These are phyloP conservation scores for Phytophthora hybrid DNA, from an alignment of 352 stramenopile species.

Conservation along the genomic window DNA sequence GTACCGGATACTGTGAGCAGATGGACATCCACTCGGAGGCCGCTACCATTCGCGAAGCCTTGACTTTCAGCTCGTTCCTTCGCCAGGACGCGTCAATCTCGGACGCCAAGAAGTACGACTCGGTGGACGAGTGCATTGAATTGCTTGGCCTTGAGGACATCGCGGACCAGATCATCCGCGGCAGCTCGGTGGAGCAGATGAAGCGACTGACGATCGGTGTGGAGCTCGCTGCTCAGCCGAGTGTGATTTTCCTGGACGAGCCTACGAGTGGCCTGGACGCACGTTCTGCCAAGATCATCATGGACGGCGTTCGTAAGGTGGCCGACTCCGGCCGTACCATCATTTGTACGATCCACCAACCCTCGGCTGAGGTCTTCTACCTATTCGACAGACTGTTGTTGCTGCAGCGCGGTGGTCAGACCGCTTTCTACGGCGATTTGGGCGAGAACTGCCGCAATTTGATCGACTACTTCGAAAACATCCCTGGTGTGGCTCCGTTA, in stretches of 20 bases:
- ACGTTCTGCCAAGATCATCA: constrained; percentile 18
- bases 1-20: constrained; percentile 72
- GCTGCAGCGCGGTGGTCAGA: constrained; percentile 48
- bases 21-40: constrained; percentile 91
- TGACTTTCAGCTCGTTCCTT: constrained; percentile 86
- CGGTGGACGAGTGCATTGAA: constrained; percentile 30
- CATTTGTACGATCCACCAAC: constrained; percentile 92
- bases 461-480: constrained; percentile 37
- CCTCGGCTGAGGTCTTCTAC: constrained; percentile 79
- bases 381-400: constrained; percentile 84
- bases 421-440: constrained; percentile 31
- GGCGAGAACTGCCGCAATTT: constrained; percentile 34
- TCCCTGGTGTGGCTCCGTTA: constrained; percentile 41
- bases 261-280: constrained; percentile 18
- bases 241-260: constrained; percentile 30
- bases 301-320: constrained; percentile 32
- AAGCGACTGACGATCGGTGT: constrained; percentile 64
- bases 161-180: constrained; percentile 41
- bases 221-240: constrained; percentile 56
- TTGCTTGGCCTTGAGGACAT: constrained; percentile 35
- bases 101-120: constrained; percentile 37
- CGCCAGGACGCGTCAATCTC: constrained; percentile 40
- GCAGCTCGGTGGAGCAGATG: constrained; percentile 33
- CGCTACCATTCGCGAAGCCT: constrained; percentile 60
- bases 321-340: constrained; percentile 33